Percentiles rank a stretch among this genome's conserved stretches.
These are phyloP conservation scores for Pestalotiopsis sp. DNA, from an alignment of 2,329 filamentous ascomycete species.

Conservation along the genomic window DNA sequence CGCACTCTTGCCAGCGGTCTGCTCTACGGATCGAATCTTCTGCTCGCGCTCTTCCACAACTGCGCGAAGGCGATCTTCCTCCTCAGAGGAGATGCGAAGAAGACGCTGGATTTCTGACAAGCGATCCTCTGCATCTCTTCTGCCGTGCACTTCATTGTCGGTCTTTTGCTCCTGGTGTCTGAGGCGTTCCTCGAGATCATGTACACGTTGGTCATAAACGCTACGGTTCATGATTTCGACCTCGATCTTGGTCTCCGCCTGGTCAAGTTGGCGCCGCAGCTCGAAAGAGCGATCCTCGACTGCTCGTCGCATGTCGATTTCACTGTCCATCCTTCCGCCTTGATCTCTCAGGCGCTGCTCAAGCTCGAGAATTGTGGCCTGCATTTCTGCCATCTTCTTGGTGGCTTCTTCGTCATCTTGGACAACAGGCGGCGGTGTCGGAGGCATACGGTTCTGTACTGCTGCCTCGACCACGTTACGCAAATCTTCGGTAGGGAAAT, in stretches of 20 bases:
- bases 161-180: slow-evolving; percentile 64
- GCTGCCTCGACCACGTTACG: slow-evolving; percentile 66
- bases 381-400: slow-evolving; percentile 60
- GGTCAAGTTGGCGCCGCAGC: slow-evolving; percentile 55
- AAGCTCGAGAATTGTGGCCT: slow-evolving; percentile 53
- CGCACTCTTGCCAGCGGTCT: slow-evolving; percentile 53
- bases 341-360: slow-evolving; percentile 31
- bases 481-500: slow-evolving; percentile 56
- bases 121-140: slow-evolving; percentile 72
- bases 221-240: slow-evolving; percentile 65
- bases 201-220: slow-evolving; percentile 61
- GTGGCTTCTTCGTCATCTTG: slow-evolving; percentile 54
- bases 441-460: slow-evolving; percentile 59
- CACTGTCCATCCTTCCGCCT: slow-evolving; percentile 51
- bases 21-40: slow-evolving; percentile 63
- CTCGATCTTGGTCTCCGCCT: slow-evolving; percentile 61
- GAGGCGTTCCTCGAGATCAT: slow-evolving; percentile 71
- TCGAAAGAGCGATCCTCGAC: slow-evolving; percentile 59
- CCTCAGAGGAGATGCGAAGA: slow-evolving; percentile 70
- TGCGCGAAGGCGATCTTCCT: slow-evolving; percentile 69
- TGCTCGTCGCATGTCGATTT: slow-evolving; percentile 49
- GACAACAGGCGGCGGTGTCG: slow-evolving; percentile 46
- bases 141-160: slow-evolving; percentile 64
- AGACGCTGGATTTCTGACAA: slow-evolving; percentile 73
- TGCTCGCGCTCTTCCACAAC: slow-evolving; percentile 71